Conservation (phyloP, 2,329 filamentous ascomycete species). For the Mycogone perniciosa region DNA sequence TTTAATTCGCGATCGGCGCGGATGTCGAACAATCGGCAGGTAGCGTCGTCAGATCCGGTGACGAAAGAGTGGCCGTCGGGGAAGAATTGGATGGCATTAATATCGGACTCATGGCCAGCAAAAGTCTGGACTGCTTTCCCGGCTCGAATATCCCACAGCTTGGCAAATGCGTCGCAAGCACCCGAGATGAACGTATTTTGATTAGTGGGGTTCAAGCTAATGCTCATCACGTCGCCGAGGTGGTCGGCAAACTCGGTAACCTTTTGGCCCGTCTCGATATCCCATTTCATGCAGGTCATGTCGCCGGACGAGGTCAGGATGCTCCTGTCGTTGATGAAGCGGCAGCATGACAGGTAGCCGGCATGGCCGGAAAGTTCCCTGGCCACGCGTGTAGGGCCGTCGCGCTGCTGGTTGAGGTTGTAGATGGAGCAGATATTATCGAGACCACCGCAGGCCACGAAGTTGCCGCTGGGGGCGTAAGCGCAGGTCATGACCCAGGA, state of each 20-base stretch:
- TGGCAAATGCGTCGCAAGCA: conserved; percentile 96
- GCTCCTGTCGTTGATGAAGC: conserved; percentile 96
- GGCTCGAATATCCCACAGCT: conserved; percentile 97
- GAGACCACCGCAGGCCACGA: conserved; percentile 94
- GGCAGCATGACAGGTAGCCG: conserved; percentile 95
- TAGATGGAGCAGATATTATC: conserved; percentile 99
- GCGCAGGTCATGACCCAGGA: conserved; percentile 99
- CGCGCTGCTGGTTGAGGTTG: conserved; percentile 88
- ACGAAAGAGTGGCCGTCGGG: conserved; percentile 98
- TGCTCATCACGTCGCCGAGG: conserved; percentile 98
- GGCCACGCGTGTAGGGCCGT: conserved; percentile 94
- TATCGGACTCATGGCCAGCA: conserved; percentile 95
- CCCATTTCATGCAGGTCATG: conserved; percentile 99
- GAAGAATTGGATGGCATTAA: conserved; percentile 99
- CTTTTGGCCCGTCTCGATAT: conserved; percentile 96
- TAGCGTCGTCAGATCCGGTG: conserved; percentile 94
- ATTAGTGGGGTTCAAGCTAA: conserved; percentile 98
- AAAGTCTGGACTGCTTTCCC: conserved; percentile 99
- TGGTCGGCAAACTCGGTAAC: conserved; percentile 98
- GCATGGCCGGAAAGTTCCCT: conserved; percentile 95
- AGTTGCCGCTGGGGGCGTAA: conserved; percentile 96
- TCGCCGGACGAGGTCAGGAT: conserved; percentile 97
- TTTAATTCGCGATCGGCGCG: conserved; percentile 79
- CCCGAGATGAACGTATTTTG: conserved; percentile 99
- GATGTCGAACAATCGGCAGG: conserved; percentile 95